Base-by-base conservation (phyloP, 2,329 filamentous ascomycete genomes). In the Paecilomyces formosus region DNA sequence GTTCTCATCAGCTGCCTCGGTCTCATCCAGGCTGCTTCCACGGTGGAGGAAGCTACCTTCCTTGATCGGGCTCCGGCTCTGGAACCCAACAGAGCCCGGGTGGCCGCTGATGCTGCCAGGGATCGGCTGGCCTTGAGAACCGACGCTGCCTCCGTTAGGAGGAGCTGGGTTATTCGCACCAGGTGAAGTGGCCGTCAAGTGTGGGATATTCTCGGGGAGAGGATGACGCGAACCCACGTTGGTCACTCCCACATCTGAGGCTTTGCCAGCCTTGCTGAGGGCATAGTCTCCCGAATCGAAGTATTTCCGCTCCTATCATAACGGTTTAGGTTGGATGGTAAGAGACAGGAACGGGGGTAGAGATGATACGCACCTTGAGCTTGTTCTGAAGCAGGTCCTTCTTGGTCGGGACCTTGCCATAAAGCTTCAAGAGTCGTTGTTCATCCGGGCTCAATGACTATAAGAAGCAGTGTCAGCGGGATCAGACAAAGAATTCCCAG, bases 301-400 rank as follows among this genome's bases (percentile, higher is more conserved):
- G 81, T 96, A 97, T 81, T 96, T 99, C 81, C 94, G 92, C 76
- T 97, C 94, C 84, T 86, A 66, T 13, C 49, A n/a, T 15, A 18
- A 12, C 35, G 21, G 13, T 55, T 22, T 54, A 45, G 9, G 9
- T 53, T 13, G 30, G 49, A 49, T 30, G 53, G 39, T 33, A 39
- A 56, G 22, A 53, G 35, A n/a, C 28, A n/a, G 39, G 28, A 51
- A 31, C n/a, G 26, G 33, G 26, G 57, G 8, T 22, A 61, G 54
- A 49, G 31, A 18, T 24, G n/a, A 26, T 31, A 51, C 67, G 26
- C 74, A 85, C 85, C 79, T 97, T 97, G 73, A 97, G 85, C 74
- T 97, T 96, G 82, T 97, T 97, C 82, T 95, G 92, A 68, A 97
- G 88, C 70, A 97, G 85, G 76, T 97, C 93, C 76, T 92, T 95